Evolutionary conservation across 2,329 filamentous ascomycete genomes (phyloP).

Genomic region (Plectosphaerella cucumerina): DNA sequence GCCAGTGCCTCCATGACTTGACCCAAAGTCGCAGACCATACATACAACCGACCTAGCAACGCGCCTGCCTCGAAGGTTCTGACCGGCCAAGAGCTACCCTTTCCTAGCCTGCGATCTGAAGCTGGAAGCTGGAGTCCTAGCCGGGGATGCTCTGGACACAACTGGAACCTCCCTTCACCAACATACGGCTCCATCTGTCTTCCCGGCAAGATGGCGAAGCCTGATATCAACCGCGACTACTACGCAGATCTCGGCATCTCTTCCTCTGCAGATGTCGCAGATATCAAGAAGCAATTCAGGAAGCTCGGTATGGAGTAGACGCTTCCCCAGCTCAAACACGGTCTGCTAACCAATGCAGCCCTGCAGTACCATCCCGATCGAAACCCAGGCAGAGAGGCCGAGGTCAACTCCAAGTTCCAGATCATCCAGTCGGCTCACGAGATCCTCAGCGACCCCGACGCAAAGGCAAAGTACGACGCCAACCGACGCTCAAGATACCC

Average conservation of each 20-base stretch:
- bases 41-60: too few species aligned
- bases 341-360: slow-evolving; percentile 45
- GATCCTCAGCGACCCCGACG: slow-evolving; percentile 51
- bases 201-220: slow-evolving; percentile 57
- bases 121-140: too few species aligned
- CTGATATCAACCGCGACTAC: slow-evolving; percentile 69
- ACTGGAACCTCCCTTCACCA: too few species aligned
- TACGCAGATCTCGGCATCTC: slow-evolving; percentile 78
- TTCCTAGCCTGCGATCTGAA: too few species aligned
- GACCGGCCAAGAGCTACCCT: too few species aligned
- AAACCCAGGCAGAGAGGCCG: slow-evolving; percentile 76
- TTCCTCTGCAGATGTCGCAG: slow-evolving; percentile 62
- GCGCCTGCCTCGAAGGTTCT: too few species aligned
- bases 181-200: neutral
- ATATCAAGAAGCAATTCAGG: slow-evolving; percentile 82
- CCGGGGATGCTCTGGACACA: too few species aligned
- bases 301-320: slow-evolving; percentile 60
- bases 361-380: slow-evolving; percentile 86
- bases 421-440: slow-evolving; percentile 84
- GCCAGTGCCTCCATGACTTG: too few species aligned
- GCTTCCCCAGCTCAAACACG: neutral
- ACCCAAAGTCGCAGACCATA: too few species aligned
- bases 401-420: slow-evolving; percentile 79
- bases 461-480: slow-evolving; percentile 50
- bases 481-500: slow-evolving; percentile 37